A percentile compares a stretch with the other conserved stretches of the same genome.
Evolutionary conservation across 441 rosid species (phyloP).

Genomic region (Pelargonium fulgidum): DNA sequence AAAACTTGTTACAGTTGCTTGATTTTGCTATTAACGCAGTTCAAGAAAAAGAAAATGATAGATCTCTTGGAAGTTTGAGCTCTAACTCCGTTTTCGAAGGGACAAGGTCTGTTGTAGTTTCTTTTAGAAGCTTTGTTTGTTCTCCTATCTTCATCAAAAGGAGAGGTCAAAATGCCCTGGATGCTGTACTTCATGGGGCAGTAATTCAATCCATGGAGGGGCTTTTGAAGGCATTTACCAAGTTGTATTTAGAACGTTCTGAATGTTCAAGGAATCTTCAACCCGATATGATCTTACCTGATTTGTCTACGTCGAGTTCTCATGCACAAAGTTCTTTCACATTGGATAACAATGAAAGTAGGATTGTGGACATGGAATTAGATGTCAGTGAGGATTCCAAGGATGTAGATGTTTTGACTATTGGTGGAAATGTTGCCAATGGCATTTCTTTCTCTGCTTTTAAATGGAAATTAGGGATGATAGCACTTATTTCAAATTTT

Average conservation of each 20-base stretch:
- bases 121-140: conserved; percentile 57
- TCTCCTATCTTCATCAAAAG: conserved; percentile 48
- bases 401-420: conserved; percentile 48
- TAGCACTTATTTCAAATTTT: conserved; percentile 67
- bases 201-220: conserved; percentile 53
- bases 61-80: conserved; percentile 49
- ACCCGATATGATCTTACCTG: conserved; percentile 30
- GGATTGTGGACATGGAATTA: conserved; percentile 80
- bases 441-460: conserved; percentile 41
- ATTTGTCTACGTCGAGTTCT: conserved; percentile 37
- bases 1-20: conserved; percentile 52
- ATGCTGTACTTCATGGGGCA: conserved; percentile 33
- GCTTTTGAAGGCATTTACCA: conserved; percentile 55
- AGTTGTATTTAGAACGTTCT: conserved; percentile 47
- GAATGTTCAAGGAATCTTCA: conserved; percentile 36
- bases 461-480: conserved; percentile 80
- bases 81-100: conserved; percentile 36
- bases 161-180: conserved; percentile 38
- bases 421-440: conserved; percentile 42
- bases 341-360: conserved; percentile 31
- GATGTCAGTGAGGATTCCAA: conserved; percentile 59
- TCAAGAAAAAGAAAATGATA: conserved; percentile 38
- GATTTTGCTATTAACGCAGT: conserved; percentile 46
- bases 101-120: conserved; percentile 44
- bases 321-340: conserved; percentile 26